Evolutionary conservation across 345 rosid species (phyloP).

Genomic region (Theobroma cacao): DNA sequence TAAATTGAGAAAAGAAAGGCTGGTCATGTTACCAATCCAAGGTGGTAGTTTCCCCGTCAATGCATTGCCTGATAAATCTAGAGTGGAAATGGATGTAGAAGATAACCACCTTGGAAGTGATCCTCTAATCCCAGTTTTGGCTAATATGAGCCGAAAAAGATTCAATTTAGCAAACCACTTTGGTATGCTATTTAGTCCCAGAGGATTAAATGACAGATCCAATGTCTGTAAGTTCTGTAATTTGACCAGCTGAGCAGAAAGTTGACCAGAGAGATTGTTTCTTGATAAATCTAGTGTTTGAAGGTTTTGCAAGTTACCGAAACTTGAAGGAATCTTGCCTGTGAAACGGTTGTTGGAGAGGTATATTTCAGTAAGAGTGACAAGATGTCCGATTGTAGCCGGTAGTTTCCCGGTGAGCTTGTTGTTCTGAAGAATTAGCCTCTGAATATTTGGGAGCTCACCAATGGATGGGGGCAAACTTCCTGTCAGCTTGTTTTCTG

Average conservation of each 20-base stretch:
- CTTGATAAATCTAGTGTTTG: constrained; percentile 50
- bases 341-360: constrained; percentile 45
- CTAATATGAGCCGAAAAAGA: constrained; percentile 38
- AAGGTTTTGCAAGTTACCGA: constrained; percentile 42
- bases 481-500: constrained; percentile 53
- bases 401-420: constrained; percentile 50
- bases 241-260: constrained; percentile 39
- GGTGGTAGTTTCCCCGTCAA: constrained; percentile 43
- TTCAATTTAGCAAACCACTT: constrained; percentile 38
- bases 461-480: constrained; percentile 50
- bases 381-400: constrained; percentile 40
- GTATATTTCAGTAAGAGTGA: constrained; percentile 47
- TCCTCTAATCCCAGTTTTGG: constrained; percentile 46
- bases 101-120: constrained; percentile 45
- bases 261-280: constrained; percentile 39
- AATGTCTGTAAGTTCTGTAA: constrained; percentile 42
- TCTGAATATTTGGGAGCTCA: constrained; percentile 38
- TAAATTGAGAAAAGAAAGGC: constrained; percentile 50
- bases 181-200: constrained; percentile 35
- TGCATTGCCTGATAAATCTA: constrained; percentile 54
- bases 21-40: constrained; percentile 55
- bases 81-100: constrained; percentile 41
- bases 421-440: constrained; percentile 58
- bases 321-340: constrained; percentile 50
- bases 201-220: constrained; percentile 55